Evolutionary conservation across 352 stramenopile species (phyloP).

Genomic region (Phytophthora pistaciae): DNA sequence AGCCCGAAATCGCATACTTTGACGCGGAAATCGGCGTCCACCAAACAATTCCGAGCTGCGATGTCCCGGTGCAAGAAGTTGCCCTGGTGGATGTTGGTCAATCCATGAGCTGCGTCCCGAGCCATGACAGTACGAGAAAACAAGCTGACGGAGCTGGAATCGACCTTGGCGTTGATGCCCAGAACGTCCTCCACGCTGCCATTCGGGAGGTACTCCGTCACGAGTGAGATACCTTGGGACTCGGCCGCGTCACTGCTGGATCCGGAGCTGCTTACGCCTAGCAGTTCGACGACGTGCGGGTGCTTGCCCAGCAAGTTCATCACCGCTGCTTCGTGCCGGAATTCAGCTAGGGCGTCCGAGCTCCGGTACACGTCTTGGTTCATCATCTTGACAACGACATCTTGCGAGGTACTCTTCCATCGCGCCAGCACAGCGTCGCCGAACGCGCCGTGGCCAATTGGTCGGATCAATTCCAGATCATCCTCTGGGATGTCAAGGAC

Average conservation of each 20-base stretch:
- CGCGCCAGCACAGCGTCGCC: constrained; percentile 73
- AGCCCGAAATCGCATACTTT: constrained; percentile 83
- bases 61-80: constrained; percentile 77
- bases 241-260: constrained; percentile 1
- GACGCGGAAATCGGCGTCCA: constrained; percentile 69
- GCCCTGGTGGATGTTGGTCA: constrained; percentile 73
- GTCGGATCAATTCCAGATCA: constrained; percentile 60
- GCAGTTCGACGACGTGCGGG: constrained; percentile 71
- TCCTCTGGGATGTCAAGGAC: constrained; percentile 59
- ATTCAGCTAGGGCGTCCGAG: constrained; percentile 54
- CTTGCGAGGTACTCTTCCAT: constrained; percentile 53
- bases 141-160: constrained; percentile 35
- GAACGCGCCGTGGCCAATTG: constrained; percentile 72
- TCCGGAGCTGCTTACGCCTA: constrained; percentile 50
- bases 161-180: constrained; percentile 11
- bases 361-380: constrained; percentile 53
- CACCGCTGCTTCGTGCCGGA: constrained; percentile 76
- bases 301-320: constrained; percentile 84
- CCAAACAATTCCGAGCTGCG: constrained; percentile 72
- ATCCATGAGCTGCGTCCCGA: constrained; percentile 67
- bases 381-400: constrained; percentile 79
- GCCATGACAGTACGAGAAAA: constrained; percentile 77
- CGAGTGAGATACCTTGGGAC: constrained; percentile 45
- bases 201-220: constrained; percentile 78
- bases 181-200: constrained; percentile 68